Percentiles rank a stretch among this genome's conserved stretches.
These are phyloP conservation scores for Colletotrichum salicis DNA, from an alignment of 2,329 filamentous ascomycete genomes.

Conservation along the genomic window DNA sequence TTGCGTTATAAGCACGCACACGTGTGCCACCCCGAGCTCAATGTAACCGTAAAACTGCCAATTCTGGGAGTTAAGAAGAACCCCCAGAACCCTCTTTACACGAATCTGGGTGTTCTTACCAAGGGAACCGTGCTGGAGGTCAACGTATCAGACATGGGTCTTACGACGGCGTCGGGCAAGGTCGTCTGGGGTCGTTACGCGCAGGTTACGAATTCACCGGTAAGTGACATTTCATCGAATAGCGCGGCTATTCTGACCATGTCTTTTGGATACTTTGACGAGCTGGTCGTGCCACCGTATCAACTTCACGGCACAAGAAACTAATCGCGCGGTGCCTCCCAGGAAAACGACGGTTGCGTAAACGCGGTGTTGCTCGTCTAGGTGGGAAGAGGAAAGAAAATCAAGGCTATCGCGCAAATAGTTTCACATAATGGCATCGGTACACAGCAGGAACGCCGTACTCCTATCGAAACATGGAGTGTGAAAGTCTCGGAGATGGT, in stretches of 20 bases:
- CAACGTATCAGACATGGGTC: conserved; percentile 89
- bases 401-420: not conserved
- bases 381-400: not conserved
- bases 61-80: conserved; percentile 74
- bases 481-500: not conserved
- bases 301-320: no score
- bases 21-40: conserved; percentile 78
- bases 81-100: conserved; percentile 89
- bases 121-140: conserved; percentile 70
- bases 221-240: not conserved
- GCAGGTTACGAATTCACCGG: conserved; percentile 62
- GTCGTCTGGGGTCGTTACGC: conserved; percentile 92
- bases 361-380: conserved; percentile 46
- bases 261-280: no score
- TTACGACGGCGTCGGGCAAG: conserved; percentile 91
- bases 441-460: not conserved
- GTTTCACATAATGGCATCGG: not conserved
- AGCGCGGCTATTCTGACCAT: no score
- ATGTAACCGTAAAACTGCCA: conserved; percentile 87
- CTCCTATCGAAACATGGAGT: not conserved
- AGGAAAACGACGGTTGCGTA: conserved; percentile 58
- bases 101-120: conserved; percentile 79
- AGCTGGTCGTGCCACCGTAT: no score
- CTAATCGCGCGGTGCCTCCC: conserved; percentile 50
- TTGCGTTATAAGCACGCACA: conserved; percentile 64